A percentile compares a stretch with the other conserved stretches of the same genome.
These are phyloP conservation scores for Cicer chorassanicum DNA, from an alignment of 306 rosid genomes.

Conservation along the genomic window DNA sequence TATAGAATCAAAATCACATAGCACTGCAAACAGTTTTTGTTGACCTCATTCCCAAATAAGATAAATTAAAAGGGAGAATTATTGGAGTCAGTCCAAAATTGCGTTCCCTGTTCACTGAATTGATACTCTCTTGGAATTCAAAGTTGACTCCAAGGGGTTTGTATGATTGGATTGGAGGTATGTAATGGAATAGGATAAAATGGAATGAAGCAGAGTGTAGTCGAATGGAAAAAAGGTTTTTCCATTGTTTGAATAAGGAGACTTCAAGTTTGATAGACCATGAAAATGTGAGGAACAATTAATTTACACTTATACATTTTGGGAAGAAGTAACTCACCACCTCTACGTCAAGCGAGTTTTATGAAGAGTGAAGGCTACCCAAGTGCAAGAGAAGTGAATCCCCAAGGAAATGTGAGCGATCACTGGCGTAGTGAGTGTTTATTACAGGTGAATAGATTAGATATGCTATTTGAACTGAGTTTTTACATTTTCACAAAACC, in stretches of 20 bases:
- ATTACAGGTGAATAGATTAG: not conserved
- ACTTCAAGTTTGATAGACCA: not conserved
- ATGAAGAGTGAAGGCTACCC: not conserved
- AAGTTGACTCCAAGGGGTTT: not conserved
- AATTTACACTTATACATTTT: not conserved
- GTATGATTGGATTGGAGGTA: not conserved
- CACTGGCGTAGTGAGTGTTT: not conserved
- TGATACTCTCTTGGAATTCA: not conserved
- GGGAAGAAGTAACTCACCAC: not conserved
- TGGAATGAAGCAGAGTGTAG: not conserved
- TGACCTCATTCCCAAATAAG: not conserved
- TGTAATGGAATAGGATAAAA: too few relatives aligned
- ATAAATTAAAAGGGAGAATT: too few relatives aligned
- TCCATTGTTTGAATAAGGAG: not conserved
- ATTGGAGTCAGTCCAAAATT: too few relatives aligned
- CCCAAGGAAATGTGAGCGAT: not conserved
- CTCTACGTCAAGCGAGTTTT: not conserved
- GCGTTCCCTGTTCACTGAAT: too few relatives aligned
- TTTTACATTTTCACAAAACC: not conserved
- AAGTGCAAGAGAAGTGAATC: conserved; percentile 11
- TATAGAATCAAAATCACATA: not conserved
- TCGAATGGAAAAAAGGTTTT: not conserved
- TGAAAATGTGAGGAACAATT: not conserved
- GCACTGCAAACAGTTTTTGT: not conserved
- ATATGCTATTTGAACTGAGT: not conserved